Percentiles rank a stretch among this genome's conserved stretches.
Evolutionary conservation across 441 rosid species (phyloP).

Genomic region (Biscutella auriculata): DNA sequence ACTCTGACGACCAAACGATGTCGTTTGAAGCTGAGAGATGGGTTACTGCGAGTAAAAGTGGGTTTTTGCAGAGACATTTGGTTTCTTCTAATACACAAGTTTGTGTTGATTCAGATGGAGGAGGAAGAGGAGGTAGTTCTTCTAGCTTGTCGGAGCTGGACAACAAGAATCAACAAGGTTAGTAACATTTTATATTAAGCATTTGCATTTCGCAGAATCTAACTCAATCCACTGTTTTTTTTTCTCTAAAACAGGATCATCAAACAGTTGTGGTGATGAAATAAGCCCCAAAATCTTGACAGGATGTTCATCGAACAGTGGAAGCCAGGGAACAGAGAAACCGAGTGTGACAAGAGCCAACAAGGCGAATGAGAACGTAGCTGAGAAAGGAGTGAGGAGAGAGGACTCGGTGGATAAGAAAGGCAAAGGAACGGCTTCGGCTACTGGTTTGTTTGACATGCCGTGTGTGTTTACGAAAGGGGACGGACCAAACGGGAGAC

Average conservation of each 20-base stretch:
- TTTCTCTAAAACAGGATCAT: no score
- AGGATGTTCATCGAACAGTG: conserved; percentile 12
- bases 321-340: conserved; percentile 22
- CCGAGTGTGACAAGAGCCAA: conserved; percentile 1
- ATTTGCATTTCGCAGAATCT: no score
- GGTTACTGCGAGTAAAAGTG: conserved; percentile 27
- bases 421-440: conserved; percentile 23
- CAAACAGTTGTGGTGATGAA: conserved; percentile 28
- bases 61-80: conserved; percentile 31
- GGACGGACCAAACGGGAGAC: conserved; percentile 62
- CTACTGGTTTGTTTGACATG: conserved; percentile 56
- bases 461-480: conserved; percentile 92
- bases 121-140: conserved; percentile 31
- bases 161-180: conserved; percentile 50
- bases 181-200: background rate
- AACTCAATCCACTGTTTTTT: no score
- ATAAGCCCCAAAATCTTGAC: background rate
- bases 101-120: conserved; percentile 14
- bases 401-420: conserved; percentile 25
- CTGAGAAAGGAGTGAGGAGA: conserved; percentile 20
- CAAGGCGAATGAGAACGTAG: conserved; percentile 21
- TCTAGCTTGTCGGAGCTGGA: conserved; percentile 50
- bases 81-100: conserved; percentile 45
- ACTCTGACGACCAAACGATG: conserved; percentile 14
- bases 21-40: conserved; percentile 32